Evolutionary conservation across 768 basidiomycete species (phyloP), one percentile per base, ranked within the genome.

Genomic region (Pulveroboletus sp.): DNA sequence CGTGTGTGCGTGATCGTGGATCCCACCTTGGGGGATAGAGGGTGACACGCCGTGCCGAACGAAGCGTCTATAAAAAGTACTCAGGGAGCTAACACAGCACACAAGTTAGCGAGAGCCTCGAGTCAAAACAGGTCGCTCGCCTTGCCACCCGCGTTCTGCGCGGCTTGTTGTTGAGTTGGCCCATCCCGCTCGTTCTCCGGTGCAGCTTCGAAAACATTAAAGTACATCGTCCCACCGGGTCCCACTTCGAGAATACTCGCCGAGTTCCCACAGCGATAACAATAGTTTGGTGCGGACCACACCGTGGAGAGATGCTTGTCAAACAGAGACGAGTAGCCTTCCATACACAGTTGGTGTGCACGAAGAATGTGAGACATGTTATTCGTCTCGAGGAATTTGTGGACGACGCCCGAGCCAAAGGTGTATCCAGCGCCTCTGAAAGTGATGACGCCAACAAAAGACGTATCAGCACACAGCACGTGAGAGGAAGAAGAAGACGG

Each of bases 311-410:
- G 79, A 61, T 91, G 90, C 55, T 91, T 86, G 67, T 94, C 93
- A 58, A 97, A 98, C 25, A 98, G 77, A n/a, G 93, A 92, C n/a
- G 88, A 81, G 67, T 92, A 98, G 0, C 97, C 97, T 69, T 99
- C 97, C 97, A 99, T 98, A 70, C 97, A 98, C 9, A 99, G 80
- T 64, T 99, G 97, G 67, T 99, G 97, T 20, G 97, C 97, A 20
- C 97, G 91, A 20, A 98, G 81, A 59, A 99, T 97, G 66, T 97
- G 95, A 19, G 88, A 85, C 93, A 99, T 97, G 57, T 85, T 79
- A 72, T 99, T 99, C 43, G 90, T 85, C 64, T 93, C 85, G 46
- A 98, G 81, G 69, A 99, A 99, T 68, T 98, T 98, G 73, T 91
- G 86, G 24, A 98, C 97, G 47, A 99, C 94, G 27, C 94, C 92